Evolutionary conservation across 2,329 filamentous ascomycete species (phyloP).

Genomic region (Fusarium continuum): DNA sequence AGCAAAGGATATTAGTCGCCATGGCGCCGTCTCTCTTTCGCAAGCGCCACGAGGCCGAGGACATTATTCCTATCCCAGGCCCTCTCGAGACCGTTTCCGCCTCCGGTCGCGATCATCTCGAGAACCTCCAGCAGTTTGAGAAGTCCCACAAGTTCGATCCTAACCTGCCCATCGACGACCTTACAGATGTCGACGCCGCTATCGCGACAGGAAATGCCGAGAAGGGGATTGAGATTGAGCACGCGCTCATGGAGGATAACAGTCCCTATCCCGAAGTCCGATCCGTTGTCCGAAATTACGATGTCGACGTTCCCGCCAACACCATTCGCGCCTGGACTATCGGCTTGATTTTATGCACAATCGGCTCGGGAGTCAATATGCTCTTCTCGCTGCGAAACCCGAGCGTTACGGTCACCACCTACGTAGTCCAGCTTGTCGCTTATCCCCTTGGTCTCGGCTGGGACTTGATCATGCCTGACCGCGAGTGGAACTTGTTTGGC

Average conservation of each 20-base stretch:
- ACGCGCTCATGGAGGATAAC: slow-evolving; percentile 69
- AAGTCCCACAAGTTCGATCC: slow-evolving; percentile 71
- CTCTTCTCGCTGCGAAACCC: slow-evolving; percentile 69
- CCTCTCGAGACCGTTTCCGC: slow-evolving; percentile 52
- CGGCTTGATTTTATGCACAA: slow-evolving; percentile 67
- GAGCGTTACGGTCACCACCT: slow-evolving; percentile 67
- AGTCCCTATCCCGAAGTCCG: slow-evolving; percentile 75
- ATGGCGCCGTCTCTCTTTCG: slow-evolving; percentile 54
- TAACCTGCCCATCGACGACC: slow-evolving; percentile 70
- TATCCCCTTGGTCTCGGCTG: slow-evolving; percentile 66
- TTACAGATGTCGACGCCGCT: slow-evolving; percentile 68
- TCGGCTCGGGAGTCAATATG: slow-evolving; percentile 70
- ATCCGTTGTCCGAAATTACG: slow-evolving; percentile 70
- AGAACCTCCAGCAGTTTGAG: slow-evolving; percentile 64
- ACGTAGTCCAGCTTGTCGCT: slow-evolving; percentile 69
- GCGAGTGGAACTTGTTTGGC: slow-evolving; percentile 60
- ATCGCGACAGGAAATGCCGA: slow-evolving; percentile 64
- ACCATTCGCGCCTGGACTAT: slow-evolving; percentile 72
- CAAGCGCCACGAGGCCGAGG: slow-evolving; percentile 57
- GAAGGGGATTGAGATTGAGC: slow-evolving; percentile 65
- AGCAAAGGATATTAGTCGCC: slow-evolving; percentile 23
- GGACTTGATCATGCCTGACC: slow-evolving; percentile 64
- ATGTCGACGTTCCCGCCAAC: slow-evolving; percentile 71
- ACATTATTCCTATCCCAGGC: slow-evolving; percentile 55
- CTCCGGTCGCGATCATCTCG: slow-evolving; percentile 54